Base-by-base conservation (phyloP, 768 basidiomycete species). In the Myochromella boudieri region DNA sequence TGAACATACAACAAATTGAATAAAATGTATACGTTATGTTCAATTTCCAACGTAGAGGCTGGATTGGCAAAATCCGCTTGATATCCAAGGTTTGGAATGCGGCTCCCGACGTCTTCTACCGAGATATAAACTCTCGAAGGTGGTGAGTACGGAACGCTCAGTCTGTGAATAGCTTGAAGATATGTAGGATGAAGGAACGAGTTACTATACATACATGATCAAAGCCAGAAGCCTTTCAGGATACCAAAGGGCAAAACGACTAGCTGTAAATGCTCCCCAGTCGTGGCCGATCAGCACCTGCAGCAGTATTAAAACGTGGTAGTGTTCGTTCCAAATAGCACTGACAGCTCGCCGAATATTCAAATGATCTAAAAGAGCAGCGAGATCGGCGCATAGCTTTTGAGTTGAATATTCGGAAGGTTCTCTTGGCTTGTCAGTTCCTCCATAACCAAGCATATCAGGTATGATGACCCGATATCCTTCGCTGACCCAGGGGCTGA, bases 271-370 rank as follows among this genome's bases (percentile, higher is more conserved):
- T 2, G 85, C 68, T 4, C 90, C 90, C 89, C 89, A 91, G 56
- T 92, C 90, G 55, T 91, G 90, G 0, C 87, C 90, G 47, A 90
- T 71, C 46, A 90, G 65, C 9, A 87, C 72, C 84, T 77, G 44
- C 15, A 29, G 34, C 14, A 42, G 31, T 18, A 37, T 42, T 36
- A 40, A 36, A 25, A 14, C 20, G n/a, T 12, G 37, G 6, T 25
- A 38, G 27, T n/a, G 29, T 9, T 41, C 41, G 15, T 29, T 12
- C 27, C 39, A 50, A 9, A 36, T 2, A 42, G 3, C 24, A 71
- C 82, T 51, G 55, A 87, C 85, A 26, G 80, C 82, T 59, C 73
- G 72, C 28, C 61, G 52, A 4, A 86, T 62, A 10, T 59, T 73
- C 20, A 87, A 60, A 15, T 72, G 49, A 48, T 88, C 85, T 22